Conservation (phyloP, 2,329 filamentous ascomycete species). For the Neopestalotiopsis sp. region DNA sequence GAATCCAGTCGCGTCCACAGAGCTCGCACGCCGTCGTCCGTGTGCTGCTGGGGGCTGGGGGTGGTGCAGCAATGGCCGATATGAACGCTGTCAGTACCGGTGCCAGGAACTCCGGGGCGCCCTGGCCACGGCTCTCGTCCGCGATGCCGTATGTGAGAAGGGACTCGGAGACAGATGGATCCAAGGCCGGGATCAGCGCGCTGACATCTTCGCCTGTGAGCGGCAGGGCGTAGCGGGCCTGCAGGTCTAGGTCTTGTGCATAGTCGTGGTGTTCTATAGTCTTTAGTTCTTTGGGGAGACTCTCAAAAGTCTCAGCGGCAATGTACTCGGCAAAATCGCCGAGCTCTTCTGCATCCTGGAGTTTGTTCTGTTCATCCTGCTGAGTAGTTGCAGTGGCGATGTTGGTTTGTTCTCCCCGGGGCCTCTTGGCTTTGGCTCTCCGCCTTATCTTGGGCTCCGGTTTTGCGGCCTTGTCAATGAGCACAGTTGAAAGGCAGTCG, state of each 20-base stretch:
- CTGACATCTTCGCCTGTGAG: slow-evolving; percentile 57
- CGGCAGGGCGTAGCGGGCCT: slow-evolving; percentile 61
- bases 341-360: slow-evolving; percentile 65
- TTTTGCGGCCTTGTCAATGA: slow-evolving; percentile 65
- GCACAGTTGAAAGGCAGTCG: slow-evolving; percentile 72
- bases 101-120: slow-evolving; percentile 62
- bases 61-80: slow-evolving; percentile 58
- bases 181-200: slow-evolving; percentile 56
- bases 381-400: background rate
- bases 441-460: slow-evolving; percentile 50
- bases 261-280: slow-evolving; percentile 63
- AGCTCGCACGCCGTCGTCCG: slow-evolving; percentile 71
- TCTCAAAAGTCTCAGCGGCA: slow-evolving; percentile 69
- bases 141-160: slow-evolving; percentile 71
- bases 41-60: slow-evolving; percentile 65
- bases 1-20: slow-evolving; percentile 75
- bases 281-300: slow-evolving; percentile 65
- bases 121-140: slow-evolving; percentile 40
- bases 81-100: slow-evolving; percentile 70
- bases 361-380: background rate
- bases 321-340: slow-evolving; percentile 85
- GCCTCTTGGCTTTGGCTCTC: slow-evolving; percentile 42
- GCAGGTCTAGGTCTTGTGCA: slow-evolving; percentile 48
- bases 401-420: slow-evolving; percentile 10
- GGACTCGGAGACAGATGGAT: slow-evolving; percentile 68